Percentiles rank a stretch among this genome's conserved stretches.
Evolutionary conservation across 2,329 filamentous ascomycete species (phyloP).

Genomic region (Clonostachys chloroleuca): DNA sequence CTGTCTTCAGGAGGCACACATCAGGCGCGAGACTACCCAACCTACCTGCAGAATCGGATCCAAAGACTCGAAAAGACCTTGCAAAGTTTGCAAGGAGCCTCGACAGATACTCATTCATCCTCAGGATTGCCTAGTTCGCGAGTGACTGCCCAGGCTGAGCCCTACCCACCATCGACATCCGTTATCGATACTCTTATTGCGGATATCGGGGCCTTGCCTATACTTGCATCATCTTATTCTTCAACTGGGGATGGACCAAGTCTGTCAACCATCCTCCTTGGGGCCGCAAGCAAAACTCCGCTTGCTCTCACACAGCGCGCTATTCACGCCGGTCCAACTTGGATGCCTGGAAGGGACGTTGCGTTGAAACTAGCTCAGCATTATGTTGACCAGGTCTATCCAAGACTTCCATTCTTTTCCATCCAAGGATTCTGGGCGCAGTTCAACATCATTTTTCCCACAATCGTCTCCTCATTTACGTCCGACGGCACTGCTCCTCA

Average conservation of each 20-base stretch:
- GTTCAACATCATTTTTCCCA: slow-evolving; percentile 11
- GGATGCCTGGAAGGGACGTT: slow-evolving; percentile 7
- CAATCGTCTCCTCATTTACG: too few species aligned
- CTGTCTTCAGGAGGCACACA: slow-evolving; percentile 4
- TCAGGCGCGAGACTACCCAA: slow-evolving; percentile 11
- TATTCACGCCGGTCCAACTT: too few species aligned
- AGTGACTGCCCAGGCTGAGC: too few species aligned
- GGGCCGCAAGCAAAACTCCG: slow-evolving; percentile 5
- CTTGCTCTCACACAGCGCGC: too few species aligned
- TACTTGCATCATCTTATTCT: slow-evolving; percentile 7
- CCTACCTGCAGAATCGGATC: slow-evolving; percentile 10
- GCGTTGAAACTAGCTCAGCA: slow-evolving; percentile 12
- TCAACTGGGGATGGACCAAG: slow-evolving; percentile 6
- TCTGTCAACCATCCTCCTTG: slow-evolving; percentile 11
- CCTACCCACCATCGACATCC: too few species aligned
- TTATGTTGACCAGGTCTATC: slow-evolving; percentile 14
- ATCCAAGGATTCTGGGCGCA: slow-evolving; percentile 15
- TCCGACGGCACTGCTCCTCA: not conserved
- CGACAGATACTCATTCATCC: not conserved
- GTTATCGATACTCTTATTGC: slow-evolving; percentile 12
- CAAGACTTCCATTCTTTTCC: slow-evolving; percentile 14
- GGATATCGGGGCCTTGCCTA: slow-evolving; percentile 14
- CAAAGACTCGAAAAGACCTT: slow-evolving; percentile 5
- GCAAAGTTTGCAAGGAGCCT: not conserved
- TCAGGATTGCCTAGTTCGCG: too few species aligned